Base-by-base conservation (phyloP, 2,329 filamentous ascomycete species). In the Pleochaeta shiraiana region DNA sequence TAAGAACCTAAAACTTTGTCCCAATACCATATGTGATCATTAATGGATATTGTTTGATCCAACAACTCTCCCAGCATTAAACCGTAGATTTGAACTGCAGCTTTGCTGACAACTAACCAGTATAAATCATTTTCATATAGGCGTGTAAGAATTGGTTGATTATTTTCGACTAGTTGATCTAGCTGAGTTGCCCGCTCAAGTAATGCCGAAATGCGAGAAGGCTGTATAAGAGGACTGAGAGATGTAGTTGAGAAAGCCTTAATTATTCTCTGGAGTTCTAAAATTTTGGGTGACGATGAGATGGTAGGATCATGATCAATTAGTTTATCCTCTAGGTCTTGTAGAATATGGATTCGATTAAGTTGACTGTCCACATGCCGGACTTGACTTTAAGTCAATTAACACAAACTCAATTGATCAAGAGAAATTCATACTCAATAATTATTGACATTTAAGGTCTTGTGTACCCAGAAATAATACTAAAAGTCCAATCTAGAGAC, bases 21-120 rank as follows among this genome's bases (percentile, higher is more conserved):
- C 93, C 93, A 98, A 74, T 97, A 97, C 83, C 87, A 91, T 28
- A 95, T 85, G 69, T 95, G 90, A 68, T 95, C 85, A 70, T 84
- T 88, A 21, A 98, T 75, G 0, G 86, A 86, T 12, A 92, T 84
- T 12, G 90, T 95, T 70, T 93, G 87, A 64, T 92, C 86, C 12
- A 96, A 76, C 3, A 97, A 79, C 0, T 82, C 84, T 69, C 85
- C 84, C 69, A 96, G 77, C 47, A 95, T 80, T 61, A 88, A 77
- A 3, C 92, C 92, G 71, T 95, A 95, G 0, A 87, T 85, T 72
- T 96, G 92, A n/a, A 91, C 83, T 0, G 91, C 88, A 4, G 91
- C 91, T 74, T 97, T 98, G 74, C 87, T 89, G 33, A 95, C 81
- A 19, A 96, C 78, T 28, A 96, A 76, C 93, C 93, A 97, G 74